These are phyloP conservation scores for Pyrus bretschneideri DNA, from an alignment of 306 rosid genomes.

Conservation along the genomic window DNA sequence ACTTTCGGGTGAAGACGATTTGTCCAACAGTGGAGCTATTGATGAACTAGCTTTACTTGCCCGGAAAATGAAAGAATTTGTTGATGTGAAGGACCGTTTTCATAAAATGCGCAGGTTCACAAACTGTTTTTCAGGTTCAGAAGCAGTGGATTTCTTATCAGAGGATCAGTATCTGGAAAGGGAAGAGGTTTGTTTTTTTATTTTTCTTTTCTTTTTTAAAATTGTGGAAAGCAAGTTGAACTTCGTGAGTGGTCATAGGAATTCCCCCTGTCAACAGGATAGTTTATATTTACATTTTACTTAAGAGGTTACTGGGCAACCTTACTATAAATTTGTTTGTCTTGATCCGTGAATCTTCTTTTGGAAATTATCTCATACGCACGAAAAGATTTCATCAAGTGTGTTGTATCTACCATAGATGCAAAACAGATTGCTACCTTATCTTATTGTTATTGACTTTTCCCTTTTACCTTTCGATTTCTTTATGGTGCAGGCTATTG, in stretches of 20 bases:
- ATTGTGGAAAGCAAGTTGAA: neutral
- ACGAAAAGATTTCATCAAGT: neutral
- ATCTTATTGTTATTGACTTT: slow-evolving; percentile 1
- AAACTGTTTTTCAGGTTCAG: slow-evolving; percentile 67
- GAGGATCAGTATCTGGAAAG: slow-evolving; percentile 95
- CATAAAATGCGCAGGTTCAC: slow-evolving; percentile 72
- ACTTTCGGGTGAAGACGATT: slow-evolving; percentile 84
- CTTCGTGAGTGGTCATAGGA: neutral
- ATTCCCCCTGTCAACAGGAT: neutral
- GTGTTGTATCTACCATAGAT: neutral
- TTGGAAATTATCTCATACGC: neutral
- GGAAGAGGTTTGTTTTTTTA: slow-evolving; percentile 55
- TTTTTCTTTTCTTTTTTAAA: neutral
- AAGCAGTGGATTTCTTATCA: slow-evolving; percentile 81
- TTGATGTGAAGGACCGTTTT: slow-evolving; percentile 65
- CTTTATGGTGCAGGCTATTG: slow-evolving; percentile 56
- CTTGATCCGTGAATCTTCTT: neutral
- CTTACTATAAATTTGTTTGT: neutral
- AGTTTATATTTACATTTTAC: neutral
- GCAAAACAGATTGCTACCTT: neutral
- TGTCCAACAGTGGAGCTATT: slow-evolving; percentile 45
- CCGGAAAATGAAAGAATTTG: slow-evolving; percentile 73
- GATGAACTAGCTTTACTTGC: slow-evolving; percentile 75
- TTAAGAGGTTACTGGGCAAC: neutral
- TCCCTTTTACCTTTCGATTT: slow-evolving; percentile 14